Evolutionary conservation across 1,139 yeast species (phyloP).

Genomic region (Blastobotrys niveus): DNA sequence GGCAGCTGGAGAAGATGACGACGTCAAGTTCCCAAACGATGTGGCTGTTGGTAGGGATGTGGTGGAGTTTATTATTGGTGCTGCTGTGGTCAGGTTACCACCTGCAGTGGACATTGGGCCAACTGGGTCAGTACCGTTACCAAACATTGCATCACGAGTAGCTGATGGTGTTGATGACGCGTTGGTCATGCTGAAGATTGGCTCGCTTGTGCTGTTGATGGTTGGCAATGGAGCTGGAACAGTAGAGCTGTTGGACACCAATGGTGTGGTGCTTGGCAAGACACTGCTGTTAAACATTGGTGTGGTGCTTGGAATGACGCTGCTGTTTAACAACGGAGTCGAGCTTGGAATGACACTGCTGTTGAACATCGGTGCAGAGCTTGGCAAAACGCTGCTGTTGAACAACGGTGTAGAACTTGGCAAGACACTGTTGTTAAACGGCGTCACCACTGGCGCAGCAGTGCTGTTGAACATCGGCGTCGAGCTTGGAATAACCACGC

Average conservation of each 20-base stretch:
- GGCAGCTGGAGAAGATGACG: neutral
- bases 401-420: neutral
- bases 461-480: conserved; percentile 4
- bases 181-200: neutral
- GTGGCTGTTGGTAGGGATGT: neutral
- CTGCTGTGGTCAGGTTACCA: neutral
- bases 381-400: conserved; percentile 5
- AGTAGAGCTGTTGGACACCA: neutral
- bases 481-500: neutral
- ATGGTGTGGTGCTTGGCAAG: neutral
- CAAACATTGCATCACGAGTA: neutral
- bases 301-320: neutral
- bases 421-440: neutral
- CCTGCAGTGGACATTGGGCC: neutral
- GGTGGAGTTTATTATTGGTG: neutral
- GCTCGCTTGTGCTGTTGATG: neutral
- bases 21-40: neutral
- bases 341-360: neutral
- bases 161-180: neutral
- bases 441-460: neutral
- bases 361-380: neutral
- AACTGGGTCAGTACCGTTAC: neutral
- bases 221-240: neutral
- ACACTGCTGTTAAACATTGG: neutral
- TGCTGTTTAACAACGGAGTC: conserved; percentile 1